Evolutionary conservation across 768 basidiomycete species (phyloP).

Genomic region (Hortiboletus campestris): DNA sequence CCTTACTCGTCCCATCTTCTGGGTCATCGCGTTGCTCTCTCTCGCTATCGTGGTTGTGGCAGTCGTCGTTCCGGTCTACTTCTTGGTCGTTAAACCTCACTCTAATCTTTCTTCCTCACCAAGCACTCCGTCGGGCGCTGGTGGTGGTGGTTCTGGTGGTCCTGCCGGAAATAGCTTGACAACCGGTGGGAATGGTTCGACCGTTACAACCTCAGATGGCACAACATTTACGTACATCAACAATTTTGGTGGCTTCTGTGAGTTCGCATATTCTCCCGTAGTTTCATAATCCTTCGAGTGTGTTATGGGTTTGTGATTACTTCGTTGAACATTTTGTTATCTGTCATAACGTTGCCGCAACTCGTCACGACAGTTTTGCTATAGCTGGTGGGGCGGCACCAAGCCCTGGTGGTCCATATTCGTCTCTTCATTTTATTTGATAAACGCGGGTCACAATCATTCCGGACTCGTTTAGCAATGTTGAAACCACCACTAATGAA

Average conservation of each 20-base stretch:
- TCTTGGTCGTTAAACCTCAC: constrained; percentile 27
- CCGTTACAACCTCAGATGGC: constrained; percentile 63
- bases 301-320: neutral
- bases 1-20: constrained; percentile 23
- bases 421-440: neutral
- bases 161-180: constrained; percentile 13
- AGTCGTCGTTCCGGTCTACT: constrained; percentile 43
- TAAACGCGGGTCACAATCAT: neutral
- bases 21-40: constrained; percentile 29
- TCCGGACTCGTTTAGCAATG: neutral
- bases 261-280: constrained; percentile 26
- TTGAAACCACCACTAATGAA: neutral
- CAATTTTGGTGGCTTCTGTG: constrained; percentile 71
- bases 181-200: constrained; percentile 68
- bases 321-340: neutral
- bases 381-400: neutral
- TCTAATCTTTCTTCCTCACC: neutral
- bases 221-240: constrained; percentile 75
- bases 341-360: neutral
- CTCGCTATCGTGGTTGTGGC: constrained; percentile 34
- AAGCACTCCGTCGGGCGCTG: neutral
- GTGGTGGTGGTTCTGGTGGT: neutral
- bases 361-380: neutral
- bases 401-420: neutral
- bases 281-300: neutral